Evolutionary conservation across 805 yeast genomes (phyloP).

Genomic region (Wickerhamiella kurtzmanii): DNA sequence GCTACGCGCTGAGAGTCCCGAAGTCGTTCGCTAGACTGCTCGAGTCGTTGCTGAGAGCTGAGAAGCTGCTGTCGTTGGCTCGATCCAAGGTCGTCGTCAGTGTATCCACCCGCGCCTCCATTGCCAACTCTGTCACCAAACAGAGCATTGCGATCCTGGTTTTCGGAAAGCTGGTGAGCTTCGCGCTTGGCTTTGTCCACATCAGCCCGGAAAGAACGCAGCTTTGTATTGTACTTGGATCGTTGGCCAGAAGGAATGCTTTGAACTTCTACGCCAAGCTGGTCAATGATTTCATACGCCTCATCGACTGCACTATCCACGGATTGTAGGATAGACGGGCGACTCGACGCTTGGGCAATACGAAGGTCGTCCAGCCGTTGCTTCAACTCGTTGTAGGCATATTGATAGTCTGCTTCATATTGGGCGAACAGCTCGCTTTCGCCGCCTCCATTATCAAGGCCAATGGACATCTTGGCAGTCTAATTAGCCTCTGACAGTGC

Average conservation of each 20-base stretch:
- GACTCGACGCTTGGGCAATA: background rate
- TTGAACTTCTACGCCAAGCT: slow-evolving; percentile 76
- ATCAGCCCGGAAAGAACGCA: slow-evolving; percentile 56
- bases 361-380: slow-evolving; percentile 1
- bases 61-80: slow-evolving; percentile 76
- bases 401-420: slow-evolving; percentile 1
- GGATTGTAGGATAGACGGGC: background rate
- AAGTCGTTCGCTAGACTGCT: slow-evolving; percentile 68
- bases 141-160: slow-evolving; percentile 55
- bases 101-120: slow-evolving; percentile 12
- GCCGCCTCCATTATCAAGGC: background rate
- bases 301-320: slow-evolving; percentile 40
- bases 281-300: slow-evolving; percentile 67
- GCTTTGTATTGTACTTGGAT: slow-evolving; percentile 56
- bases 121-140: slow-evolving; percentile 42
- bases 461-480: background rate
- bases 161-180: slow-evolving; percentile 43
- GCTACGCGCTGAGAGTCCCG: slow-evolving; percentile 84
- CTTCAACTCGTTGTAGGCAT: background rate
- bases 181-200: slow-evolving; percentile 42
- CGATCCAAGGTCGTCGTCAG: slow-evolving; percentile 27
- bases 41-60: slow-evolving; percentile 64
- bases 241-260: slow-evolving; percentile 65
- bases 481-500: background rate
- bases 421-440: background rate